Conservation (phyloP, 176 grass and related monocot species). For the Phragmites australis region DNA sequence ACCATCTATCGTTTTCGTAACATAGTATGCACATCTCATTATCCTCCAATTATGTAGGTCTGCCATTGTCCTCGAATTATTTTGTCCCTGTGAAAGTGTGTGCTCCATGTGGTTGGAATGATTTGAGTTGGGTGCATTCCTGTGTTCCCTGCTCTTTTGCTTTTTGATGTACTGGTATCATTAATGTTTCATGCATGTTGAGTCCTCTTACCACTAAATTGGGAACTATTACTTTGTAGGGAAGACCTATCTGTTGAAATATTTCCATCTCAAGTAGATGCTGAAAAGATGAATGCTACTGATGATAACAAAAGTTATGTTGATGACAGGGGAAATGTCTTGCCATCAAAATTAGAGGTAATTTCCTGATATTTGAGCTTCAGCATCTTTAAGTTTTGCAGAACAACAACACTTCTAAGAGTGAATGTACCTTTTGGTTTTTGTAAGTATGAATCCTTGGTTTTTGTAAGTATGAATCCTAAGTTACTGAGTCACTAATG, state of each 20-base stretch:
- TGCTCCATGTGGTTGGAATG: conserved; percentile 18
- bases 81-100: background rate
- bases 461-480: background rate
- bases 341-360: conserved; percentile 80
- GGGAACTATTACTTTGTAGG: conserved; percentile 55
- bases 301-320: conserved; percentile 39
- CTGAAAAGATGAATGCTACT: conserved; percentile 27
- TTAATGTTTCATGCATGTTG: conserved; percentile 12
- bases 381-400: conserved; percentile 6
- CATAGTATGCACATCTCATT: background rate
- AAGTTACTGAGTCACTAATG: conserved; percentile 26
- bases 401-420: background rate
- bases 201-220: conserved; percentile 14
- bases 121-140: background rate
- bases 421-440: background rate
- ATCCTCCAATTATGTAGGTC: background rate
- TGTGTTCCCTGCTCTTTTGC: conserved; percentile 14
- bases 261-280: conserved; percentile 34
- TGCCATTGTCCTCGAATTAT: background rate
- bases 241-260: conserved; percentile 51
- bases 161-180: background rate
- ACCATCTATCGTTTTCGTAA: background rate
- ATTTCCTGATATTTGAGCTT: conserved; percentile 36
- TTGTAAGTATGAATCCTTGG: background rate
- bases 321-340: conserved; percentile 47